Base-by-base conservation (phyloP, 2,329 filamentous ascomycete species). In the Penicillium aurantiogriseum region DNA sequence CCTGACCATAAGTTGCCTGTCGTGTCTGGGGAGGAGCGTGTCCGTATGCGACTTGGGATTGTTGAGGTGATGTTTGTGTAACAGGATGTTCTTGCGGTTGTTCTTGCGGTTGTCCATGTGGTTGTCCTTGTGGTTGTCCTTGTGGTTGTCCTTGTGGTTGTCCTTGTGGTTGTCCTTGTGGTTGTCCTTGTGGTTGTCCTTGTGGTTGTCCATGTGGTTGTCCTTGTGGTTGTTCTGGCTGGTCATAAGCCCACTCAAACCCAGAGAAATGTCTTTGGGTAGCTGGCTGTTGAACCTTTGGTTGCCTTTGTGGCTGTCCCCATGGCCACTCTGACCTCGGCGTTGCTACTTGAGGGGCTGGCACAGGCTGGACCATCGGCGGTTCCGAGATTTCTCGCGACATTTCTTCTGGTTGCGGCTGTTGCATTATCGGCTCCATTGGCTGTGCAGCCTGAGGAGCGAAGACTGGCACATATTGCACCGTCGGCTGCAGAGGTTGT, bases 391-490 rank as follows among this genome's bases (percentile, higher is more conserved):
- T 36, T 36, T 10, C 54, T 21, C 54, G 35, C 0, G 49, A 27
- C 4, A n/a, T 5, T 11, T 53, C 55, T 15, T 48, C 31, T 17
- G 19, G 10, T 15, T 43, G 42, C 8, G 45, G 51, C 11, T 49
- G 43, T 39, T 43, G 43, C 2, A 19, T 6, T 21, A 23, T 23
- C 6, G 50, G 49, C 27, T 44, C 25, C 17, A n/a, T 23, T 21
- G 81, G 78, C 10, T 70, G 65, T 42, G 55, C 53, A 0, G 77
- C 75, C 59, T 85, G 81, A 3, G 85, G 81, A 7, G 87, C 83
- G 48, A 86, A 81, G 4, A 88, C 78, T 2, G 84, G 83, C 53
- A 79, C 79, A 66, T 86, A 87, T 47, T 82, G 68, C 47, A 56
- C 29, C 3, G 42, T 17, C 8, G 54, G 54, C 9, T 56, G 54